phyloP scores from a whole-genome alignment of 768 basidiomycete genomes.

The Podaxis carcinomalis region DNA sequence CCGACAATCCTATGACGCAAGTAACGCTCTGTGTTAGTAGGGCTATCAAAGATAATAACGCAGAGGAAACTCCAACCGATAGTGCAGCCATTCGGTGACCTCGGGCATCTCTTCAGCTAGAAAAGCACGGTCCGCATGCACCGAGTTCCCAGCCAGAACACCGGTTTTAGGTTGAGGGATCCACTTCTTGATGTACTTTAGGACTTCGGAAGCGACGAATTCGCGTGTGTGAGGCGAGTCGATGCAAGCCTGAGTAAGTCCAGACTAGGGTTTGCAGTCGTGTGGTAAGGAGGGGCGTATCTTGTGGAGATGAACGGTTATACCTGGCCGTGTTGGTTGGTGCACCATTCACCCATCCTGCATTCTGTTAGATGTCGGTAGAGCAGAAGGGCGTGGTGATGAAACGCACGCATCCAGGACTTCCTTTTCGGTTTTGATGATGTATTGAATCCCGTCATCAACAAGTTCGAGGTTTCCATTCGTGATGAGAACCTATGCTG shows the following conservation, averaged over 20 bases:
- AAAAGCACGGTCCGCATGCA: conserved; percentile 77
- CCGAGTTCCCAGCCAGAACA: conserved; percentile 83
- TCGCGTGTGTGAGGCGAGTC: conserved; percentile 61
- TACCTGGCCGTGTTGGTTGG: conserved; percentile 72
- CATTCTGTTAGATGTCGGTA: neutral
- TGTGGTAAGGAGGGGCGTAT: neutral
- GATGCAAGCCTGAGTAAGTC: conserved; percentile 77
- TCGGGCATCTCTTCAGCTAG: conserved; percentile 77
- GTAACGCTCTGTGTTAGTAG: neutral
- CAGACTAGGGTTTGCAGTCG: conserved; percentile 47
- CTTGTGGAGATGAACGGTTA: conserved; percentile 15
- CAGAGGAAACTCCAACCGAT: conserved; percentile 45
- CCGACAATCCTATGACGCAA: conserved; percentile 56
- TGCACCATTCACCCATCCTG: conserved; percentile 91
- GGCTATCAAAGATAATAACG: neutral
- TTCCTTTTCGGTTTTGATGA: conserved; percentile 69
- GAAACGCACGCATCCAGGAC: conserved; percentile 60
- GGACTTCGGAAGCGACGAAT: conserved; percentile 54
- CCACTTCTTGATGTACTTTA: conserved; percentile 83
- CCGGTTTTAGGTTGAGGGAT: conserved; percentile 60
- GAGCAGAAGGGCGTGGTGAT: neutral
- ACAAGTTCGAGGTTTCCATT: conserved; percentile 78
- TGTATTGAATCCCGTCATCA: conserved; percentile 75
- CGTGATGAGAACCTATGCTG: conserved; percentile 73
- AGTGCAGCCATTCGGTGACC: conserved; percentile 75